Conservation (phyloP, 2,329 filamentous ascomycete genomes). For the Penicillium polonicum region DNA sequence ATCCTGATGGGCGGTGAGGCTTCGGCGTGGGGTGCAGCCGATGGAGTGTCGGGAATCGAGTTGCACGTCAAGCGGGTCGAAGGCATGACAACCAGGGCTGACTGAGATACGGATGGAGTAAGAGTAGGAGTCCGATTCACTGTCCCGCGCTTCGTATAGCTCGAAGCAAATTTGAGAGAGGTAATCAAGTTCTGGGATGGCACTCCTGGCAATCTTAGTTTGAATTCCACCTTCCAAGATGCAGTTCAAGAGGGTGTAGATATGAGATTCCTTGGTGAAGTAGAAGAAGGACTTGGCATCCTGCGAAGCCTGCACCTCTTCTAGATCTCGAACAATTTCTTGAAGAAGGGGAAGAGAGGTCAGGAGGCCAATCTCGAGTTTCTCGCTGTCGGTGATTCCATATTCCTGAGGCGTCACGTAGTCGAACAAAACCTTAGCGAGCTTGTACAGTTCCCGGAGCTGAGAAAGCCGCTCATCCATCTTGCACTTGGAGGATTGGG, state of each 20-base stretch:
- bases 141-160: slow-evolving; percentile 90
- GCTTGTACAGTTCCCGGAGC: slow-evolving; percentile 85
- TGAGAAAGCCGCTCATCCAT: slow-evolving; percentile 82
- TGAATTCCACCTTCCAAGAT: slow-evolving; percentile 96
- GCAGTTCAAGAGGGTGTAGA: slow-evolving; percentile 96
- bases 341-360: slow-evolving; percentile 91
- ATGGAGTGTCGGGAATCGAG: slow-evolving; percentile 96
- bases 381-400: slow-evolving; percentile 91
- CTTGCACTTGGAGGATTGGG: slow-evolving; percentile 71
- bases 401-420: slow-evolving; percentile 99
- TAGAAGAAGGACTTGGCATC: slow-evolving; percentile 97
- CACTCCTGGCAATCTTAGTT: slow-evolving; percentile 92
- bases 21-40: slow-evolving; percentile 84
- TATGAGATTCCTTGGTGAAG: slow-evolving; percentile 98
- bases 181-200: slow-evolving; percentile 96
- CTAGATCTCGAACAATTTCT: slow-evolving; percentile 94
- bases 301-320: slow-evolving; percentile 93
- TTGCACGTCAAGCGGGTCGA: slow-evolving; percentile 93
- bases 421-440: slow-evolving; percentile 94
- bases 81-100: slow-evolving; percentile 92
- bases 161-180: slow-evolving; percentile 97
- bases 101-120: slow-evolving; percentile 97
- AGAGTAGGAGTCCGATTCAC: slow-evolving; percentile 73
- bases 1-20: slow-evolving; percentile 84
- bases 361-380: slow-evolving; percentile 94